phyloP scores from a whole-genome alignment of 176 grass and related monocot species.

The Urochloa ruziziensis region DNA sequence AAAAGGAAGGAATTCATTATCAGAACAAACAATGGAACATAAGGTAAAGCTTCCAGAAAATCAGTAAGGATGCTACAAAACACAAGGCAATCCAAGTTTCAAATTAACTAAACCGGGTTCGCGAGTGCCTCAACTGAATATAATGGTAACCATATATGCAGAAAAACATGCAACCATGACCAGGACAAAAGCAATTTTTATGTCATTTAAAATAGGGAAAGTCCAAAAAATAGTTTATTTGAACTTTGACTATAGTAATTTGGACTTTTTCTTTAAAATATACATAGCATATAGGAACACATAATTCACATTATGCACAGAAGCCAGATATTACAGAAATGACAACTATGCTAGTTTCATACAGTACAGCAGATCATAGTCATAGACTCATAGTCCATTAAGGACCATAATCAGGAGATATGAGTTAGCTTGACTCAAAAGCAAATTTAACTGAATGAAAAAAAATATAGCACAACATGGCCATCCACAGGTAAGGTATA shows the following conservation, averaged over 20 bases:
- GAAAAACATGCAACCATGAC: neutral
- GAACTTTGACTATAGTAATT: no score
- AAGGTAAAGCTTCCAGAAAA: neutral
- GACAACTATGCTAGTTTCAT: neutral
- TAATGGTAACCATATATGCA: neutral
- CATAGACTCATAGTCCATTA: neutral
- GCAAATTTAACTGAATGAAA: neutral
- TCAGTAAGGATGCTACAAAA: constrained; percentile 9
- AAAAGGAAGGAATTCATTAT: constrained; percentile 13
- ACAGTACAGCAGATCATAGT: neutral
- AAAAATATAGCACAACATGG: neutral
- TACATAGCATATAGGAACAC: constrained; percentile 6
- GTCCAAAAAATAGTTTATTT: no score
- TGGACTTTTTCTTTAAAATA: neutral
- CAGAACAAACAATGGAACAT: neutral
- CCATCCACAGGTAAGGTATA: neutral
- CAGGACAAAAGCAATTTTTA: neutral
- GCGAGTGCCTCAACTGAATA: neutral
- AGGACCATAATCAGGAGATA: neutral
- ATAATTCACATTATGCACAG: neutral
- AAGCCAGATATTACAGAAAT: neutral
- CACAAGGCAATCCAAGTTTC: neutral
- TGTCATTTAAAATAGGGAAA: no score
- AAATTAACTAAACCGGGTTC: neutral
- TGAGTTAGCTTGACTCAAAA: neutral